phyloP scores from a whole-genome alignment of 2,329 filamentous ascomycete genomes.

The Chrysoporthe austroafricana region DNA sequence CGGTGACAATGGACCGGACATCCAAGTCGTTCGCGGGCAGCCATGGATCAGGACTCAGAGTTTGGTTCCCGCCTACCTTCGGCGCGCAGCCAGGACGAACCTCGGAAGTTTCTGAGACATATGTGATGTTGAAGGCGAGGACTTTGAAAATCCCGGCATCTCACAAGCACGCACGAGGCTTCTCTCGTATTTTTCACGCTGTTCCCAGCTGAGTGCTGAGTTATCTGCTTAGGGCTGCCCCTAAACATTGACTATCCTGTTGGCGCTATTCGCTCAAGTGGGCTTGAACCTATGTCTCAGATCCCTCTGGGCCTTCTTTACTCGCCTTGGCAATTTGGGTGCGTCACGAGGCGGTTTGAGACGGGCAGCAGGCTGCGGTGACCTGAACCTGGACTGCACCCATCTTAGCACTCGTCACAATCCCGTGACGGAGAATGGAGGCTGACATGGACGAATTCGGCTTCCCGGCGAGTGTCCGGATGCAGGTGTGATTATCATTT shows the following conservation, averaged over 20 bases:
- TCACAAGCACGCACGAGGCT: conserved; percentile 1
- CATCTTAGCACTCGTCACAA: neutral
- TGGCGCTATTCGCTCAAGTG: neutral
- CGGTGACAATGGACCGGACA: neutral
- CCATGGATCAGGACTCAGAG: neutral
- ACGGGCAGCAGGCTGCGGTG: neutral
- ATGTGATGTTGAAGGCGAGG: neutral
- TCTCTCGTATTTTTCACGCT: neutral
- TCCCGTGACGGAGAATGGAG: neutral
- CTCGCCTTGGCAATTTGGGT: neutral
- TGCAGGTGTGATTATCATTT: neutral
- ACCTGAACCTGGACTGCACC: neutral
- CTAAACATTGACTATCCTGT: neutral
- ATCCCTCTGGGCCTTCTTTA: neutral
- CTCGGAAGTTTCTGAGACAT: conserved; percentile 24
- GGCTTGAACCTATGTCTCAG: conserved; percentile 6
- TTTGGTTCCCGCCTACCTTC: neutral
- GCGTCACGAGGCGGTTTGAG: neutral
- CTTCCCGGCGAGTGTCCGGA: neutral
- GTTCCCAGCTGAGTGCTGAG: neutral
- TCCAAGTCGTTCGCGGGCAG: neutral
- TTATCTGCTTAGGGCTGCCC: neutral
- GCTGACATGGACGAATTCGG: neutral
- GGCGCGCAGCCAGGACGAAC: neutral
- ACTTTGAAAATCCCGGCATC: neutral